A percentile compares a stretch with the other conserved stretches of the same genome.
phyloP scores from a whole-genome alignment of 2,329 filamentous ascomycete species.

The Colletotrichum magnum region DNA sequence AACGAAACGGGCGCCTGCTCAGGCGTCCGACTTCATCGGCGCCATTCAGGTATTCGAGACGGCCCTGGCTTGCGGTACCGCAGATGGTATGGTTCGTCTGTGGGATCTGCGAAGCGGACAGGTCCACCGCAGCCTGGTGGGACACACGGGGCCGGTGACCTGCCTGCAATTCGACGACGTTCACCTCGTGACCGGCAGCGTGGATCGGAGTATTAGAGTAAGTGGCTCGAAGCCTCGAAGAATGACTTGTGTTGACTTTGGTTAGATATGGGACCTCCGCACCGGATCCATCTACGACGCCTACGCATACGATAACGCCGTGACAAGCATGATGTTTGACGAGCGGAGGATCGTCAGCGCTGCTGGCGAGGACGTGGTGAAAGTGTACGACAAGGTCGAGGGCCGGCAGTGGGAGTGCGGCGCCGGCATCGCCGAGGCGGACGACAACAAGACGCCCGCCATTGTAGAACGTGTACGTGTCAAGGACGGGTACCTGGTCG shows the following conservation, averaged over 20 bases:
- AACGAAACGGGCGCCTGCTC: conserved; percentile 74
- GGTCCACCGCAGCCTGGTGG: conserved; percentile 95
- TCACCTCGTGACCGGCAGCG: conserved; percentile 92
- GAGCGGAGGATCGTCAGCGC: conserved; percentile 89
- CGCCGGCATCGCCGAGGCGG: conserved; percentile 79
- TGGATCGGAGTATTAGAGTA: conserved; percentile 94
- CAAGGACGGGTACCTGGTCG: conserved; percentile 93
- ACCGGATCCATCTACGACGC: conserved; percentile 96
- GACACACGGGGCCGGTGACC: conserved; percentile 94
- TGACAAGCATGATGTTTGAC: conserved; percentile 99
- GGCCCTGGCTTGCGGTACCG: conserved; percentile 94
- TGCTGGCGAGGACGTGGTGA: conserved; percentile 92
- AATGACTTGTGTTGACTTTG: background rate
- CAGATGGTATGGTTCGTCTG: conserved; percentile 95
- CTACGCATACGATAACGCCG: conserved; percentile 91
- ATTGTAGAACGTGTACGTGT: conserved; percentile 89
- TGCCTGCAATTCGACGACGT: conserved; percentile 97
- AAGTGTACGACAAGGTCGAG: conserved; percentile 98
- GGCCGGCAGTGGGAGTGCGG: conserved; percentile 97
- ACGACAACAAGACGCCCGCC: conserved; percentile 74
- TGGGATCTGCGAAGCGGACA: conserved; percentile 98
- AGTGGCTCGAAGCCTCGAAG: conserved; percentile 55
- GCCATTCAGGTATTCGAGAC: conserved; percentile 96
- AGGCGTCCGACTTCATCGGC: conserved; percentile 90
- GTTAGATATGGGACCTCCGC: conserved; percentile 98